A percentile compares a stretch with the other conserved stretches of the same genome.
Conservation (phyloP, 1,139 yeast genomes). For the Kurtzmaniella quercitrusa region DNA sequence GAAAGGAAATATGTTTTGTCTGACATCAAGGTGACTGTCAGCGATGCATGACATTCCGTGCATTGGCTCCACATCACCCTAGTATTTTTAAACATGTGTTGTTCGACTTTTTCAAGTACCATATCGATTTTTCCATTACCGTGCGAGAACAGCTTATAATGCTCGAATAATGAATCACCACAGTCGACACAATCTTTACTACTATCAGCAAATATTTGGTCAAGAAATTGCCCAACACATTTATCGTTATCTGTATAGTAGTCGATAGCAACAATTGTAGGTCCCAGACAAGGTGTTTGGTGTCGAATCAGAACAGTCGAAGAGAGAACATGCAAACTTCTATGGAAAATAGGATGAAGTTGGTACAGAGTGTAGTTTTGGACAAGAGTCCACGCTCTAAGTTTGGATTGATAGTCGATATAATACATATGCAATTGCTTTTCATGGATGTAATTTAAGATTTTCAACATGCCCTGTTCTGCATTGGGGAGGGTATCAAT, state of each 20-base stretch:
- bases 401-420: constrained; percentile 27
- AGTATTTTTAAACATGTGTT: constrained; percentile 46
- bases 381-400: constrained; percentile 35
- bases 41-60: constrained; percentile 66
- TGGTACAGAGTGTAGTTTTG: constrained; percentile 38
- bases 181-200: constrained; percentile 74
- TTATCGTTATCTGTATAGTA: constrained; percentile 90
- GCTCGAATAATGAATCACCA: constrained; percentile 66
- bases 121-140: constrained; percentile 82
- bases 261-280: constrained; percentile 75
- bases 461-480: constrained; percentile 33
- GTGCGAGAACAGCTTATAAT: constrained; percentile 84
- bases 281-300: constrained; percentile 92
- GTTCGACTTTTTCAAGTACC: constrained; percentile 52
- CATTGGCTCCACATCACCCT: constrained; percentile 87
- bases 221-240: constrained; percentile 85
- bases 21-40: constrained; percentile 83
- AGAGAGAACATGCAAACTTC: constrained; percentile 70
- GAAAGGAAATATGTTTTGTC: constrained; percentile 88
- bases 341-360: constrained; percentile 56
- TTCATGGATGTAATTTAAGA: constrained; percentile 33
- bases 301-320: constrained; percentile 81
- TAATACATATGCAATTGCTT: constrained; percentile 24
- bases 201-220: constrained; percentile 71
- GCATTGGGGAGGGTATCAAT: constrained; percentile 30